Evolutionary conservation across 345 rosid genomes (phyloP), one percentile per base, ranked within the genome.

Genomic region (Atalantia buxifolia): DNA sequence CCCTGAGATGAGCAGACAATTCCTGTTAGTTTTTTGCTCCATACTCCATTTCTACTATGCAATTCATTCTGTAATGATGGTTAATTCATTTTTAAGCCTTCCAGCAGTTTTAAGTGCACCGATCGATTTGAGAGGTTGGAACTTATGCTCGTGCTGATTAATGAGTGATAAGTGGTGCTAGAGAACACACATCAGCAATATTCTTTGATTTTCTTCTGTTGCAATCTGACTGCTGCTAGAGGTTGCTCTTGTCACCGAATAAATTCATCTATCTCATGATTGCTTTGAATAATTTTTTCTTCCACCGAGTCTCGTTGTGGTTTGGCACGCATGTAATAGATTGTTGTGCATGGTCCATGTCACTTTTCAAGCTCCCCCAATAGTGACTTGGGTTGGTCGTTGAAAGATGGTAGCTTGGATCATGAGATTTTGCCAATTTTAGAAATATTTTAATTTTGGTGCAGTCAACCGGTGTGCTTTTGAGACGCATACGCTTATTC

Each of bases 11-110:
- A 25, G 45, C n/a, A 13, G 65, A 27, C 30, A 18, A 9, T 61
- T 40, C 6, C 0, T 64, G 55, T 42, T 42, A 16, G 4, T 48
- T 75, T 30, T 31, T 75, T 30, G 31, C 18, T 62, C 16, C 65
- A 25, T 45, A 5, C 66, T 42, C 12, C 42, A 19, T 27, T 7
- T 1, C 2, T 74, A 35, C 25, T 48, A 55, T 30, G 19, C 27
- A 48, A 22, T 65, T 31, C 24, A 25, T 24, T 30, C 71, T 48
- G 22, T 75, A 42, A 31, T 40, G 36, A 69, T 48, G 48, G 31
- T 64, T 65, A 9, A 75, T 75, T 75, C 71, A 30, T 57, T 75
- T 45, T 65, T 48, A 30, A 42, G 60, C 68, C 31, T 74, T 64
- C 68, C 57, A 9, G 67, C 69, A 62, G 59, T 42, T 18, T 30